A percentile compares a stretch with the other conserved stretches of the same genome.
Evolutionary conservation across 1,139 yeast genomes (phyloP).

Genomic region (Geotrichum candidum): DNA sequence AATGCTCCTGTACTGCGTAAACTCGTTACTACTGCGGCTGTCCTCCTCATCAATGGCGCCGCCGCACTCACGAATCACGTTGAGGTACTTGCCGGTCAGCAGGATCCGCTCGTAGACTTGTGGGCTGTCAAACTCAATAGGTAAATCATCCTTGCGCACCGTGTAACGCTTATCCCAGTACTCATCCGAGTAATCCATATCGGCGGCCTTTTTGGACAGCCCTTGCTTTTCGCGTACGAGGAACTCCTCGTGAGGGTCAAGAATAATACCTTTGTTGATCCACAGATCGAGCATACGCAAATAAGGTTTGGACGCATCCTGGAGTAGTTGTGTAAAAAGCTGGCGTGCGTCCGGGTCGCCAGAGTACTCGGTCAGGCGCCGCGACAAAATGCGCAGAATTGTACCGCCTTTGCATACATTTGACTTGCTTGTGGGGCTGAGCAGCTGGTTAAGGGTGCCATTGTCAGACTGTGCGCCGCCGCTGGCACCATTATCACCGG

Average conservation of each 20-base stretch:
- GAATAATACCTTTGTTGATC: constrained; percentile 67
- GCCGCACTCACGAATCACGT: constrained; percentile 61
- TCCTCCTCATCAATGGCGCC: constrained; percentile 25
- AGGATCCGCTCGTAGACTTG: constrained; percentile 60
- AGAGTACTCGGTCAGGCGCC: constrained; percentile 47
- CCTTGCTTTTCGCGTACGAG: constrained; percentile 46
- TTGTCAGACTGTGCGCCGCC: constrained; percentile 26
- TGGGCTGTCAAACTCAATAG: constrained; percentile 55
- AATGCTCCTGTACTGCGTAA: constrained; percentile 40
- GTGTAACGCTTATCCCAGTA: constrained; percentile 85
- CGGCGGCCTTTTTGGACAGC: constrained; percentile 41
- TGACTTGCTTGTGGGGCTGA: constrained; percentile 14
- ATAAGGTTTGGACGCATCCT: constrained; percentile 58
- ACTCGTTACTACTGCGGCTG: constrained; percentile 20
- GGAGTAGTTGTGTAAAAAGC: constrained; percentile 50
- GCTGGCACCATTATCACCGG: constrained; percentile 19
- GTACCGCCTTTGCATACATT: constrained; percentile 32
- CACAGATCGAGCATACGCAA: constrained; percentile 66
- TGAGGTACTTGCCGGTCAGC: constrained; percentile 78
- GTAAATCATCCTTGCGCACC: constrained; percentile 67
- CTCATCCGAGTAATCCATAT: constrained; percentile 51
- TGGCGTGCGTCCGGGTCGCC: constrained; percentile 60
- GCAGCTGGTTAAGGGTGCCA: constrained; percentile 23
- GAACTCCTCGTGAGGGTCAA: constrained; percentile 82
- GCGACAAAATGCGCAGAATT: constrained; percentile 52